Base-by-base conservation (phyloP, 2,329 filamentous ascomycete species). In the Plectosphaerella sp. region DNA sequence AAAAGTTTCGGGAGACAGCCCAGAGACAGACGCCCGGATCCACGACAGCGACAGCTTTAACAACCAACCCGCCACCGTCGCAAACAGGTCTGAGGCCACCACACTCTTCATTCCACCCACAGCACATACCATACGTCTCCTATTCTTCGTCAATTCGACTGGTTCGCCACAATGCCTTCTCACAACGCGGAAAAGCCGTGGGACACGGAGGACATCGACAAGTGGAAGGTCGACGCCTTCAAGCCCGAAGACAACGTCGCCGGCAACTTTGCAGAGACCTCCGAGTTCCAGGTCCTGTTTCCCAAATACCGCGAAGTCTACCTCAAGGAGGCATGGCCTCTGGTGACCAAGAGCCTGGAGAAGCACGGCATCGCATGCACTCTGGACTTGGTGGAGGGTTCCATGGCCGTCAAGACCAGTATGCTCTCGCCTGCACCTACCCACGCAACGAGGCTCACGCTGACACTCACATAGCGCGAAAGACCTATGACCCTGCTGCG, bases 241-340 rank as follows among this genome's bases (percentile, higher is more conserved):
- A 93, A 84, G 42, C 82, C 89, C 47, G 84, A 89, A 59, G 88
- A 97, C 73, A 97, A 97, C 72, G 72, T 75, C 33, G 90, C 83
- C 51, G 94, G 94, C 58, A 87, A 88, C 18, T 96, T 99, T 67
- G 81, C 86, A 50, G 93, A 99, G 71, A 94, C 97, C 74, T 96
- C 91, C 1, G 91, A 89, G 5, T 99, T 99, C 68, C 79, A 78
- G 59, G 87, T 84, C 0, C 76, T 97, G 7, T 97, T 97, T 67
- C 94, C 94, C 57, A 96, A 96, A 72, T 99, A 99, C 72, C 87
- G 94, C 64, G 94, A 99, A 78, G 82, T 90, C 48, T 97, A 97
- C 65, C 77, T 99, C 52, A 91, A 89, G 66, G 90, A 96, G 67
- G 87, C 88, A 62, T 99, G 94, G 94, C 91, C 93, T 3, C 80